Evolutionary conservation across 2,329 filamentous ascomycete species (phyloP).

Genomic region (Alternaria brassicicola): DNA sequence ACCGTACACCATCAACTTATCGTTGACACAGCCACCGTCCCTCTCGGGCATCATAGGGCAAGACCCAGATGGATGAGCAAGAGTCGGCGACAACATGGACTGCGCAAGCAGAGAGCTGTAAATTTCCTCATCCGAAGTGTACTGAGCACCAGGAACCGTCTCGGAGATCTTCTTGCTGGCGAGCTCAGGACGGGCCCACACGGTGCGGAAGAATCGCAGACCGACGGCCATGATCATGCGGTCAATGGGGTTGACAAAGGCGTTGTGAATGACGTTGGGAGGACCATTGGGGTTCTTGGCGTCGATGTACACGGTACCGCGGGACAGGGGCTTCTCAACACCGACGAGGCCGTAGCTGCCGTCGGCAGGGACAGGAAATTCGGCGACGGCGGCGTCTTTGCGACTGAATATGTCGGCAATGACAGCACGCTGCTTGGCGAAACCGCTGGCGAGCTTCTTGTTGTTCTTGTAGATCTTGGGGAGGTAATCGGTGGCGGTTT

Average conservation of each 20-base stretch:
- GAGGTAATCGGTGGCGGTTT: constrained; percentile 27
- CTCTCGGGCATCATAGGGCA: constrained; percentile 38
- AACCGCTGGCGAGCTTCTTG: constrained; percentile 29
- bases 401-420: constrained; percentile 32
- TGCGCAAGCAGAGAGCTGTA: constrained; percentile 25
- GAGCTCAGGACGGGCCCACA: constrained; percentile 37
- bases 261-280: constrained; percentile 33
- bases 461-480: constrained; percentile 32
- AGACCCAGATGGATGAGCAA: constrained; percentile 41
- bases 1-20: constrained; percentile 41
- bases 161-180: constrained; percentile 30
- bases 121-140: constrained; percentile 32
- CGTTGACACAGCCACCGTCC: constrained; percentile 35
- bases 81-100: constrained; percentile 29
- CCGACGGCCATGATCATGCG: constrained; percentile 39
- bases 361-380: constrained; percentile 47
- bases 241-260: constrained; percentile 39
- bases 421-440: constrained; percentile 30
- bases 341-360: constrained; percentile 34
- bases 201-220: constrained; percentile 42
- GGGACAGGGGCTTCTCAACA: constrained; percentile 42
- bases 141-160: constrained; percentile 30
- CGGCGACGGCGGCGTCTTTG: constrained; percentile 29
- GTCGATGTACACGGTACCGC: constrained; percentile 46
- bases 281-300: constrained; percentile 36